A percentile compares a stretch with the other conserved stretches of the same genome.
These are phyloP conservation scores for Zizania palustris DNA, from an alignment of 202 grass and related monocot species.

Conservation along the genomic window DNA sequence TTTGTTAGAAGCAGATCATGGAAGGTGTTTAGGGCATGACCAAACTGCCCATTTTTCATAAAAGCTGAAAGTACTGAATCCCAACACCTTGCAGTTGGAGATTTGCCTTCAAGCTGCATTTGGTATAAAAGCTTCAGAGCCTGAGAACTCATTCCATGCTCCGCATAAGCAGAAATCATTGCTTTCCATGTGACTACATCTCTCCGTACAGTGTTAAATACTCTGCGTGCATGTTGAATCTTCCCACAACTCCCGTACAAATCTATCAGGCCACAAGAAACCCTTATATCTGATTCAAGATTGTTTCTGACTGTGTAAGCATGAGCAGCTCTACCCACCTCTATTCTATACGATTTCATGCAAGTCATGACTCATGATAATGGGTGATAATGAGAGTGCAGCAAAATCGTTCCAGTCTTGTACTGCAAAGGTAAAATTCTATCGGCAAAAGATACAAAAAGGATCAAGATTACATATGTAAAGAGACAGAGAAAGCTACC, in stretches of 20 bases:
- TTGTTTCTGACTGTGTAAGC: slow-evolving; percentile 59
- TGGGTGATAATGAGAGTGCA: slow-evolving; percentile 32
- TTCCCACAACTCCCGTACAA: slow-evolving; percentile 44
- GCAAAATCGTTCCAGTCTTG: slow-evolving; percentile 14
- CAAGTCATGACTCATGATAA: slow-evolving; percentile 52
- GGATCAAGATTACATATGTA: slow-evolving; percentile 8
- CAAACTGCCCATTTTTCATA: slow-evolving; percentile 37
- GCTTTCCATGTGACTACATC: slow-evolving; percentile 46
- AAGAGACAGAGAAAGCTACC: slow-evolving; percentile 54
- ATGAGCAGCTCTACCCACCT: slow-evolving; percentile 54
- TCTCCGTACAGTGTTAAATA: slow-evolving; percentile 41
- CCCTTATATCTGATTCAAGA: slow-evolving; percentile 51
- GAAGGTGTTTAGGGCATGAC: slow-evolving; percentile 48
- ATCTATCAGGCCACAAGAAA: slow-evolving; percentile 53
- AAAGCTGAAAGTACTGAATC: slow-evolving; percentile 55
- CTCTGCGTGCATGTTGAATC: slow-evolving; percentile 31
- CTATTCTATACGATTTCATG: slow-evolving; percentile 29
- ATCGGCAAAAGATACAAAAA: slow-evolving; percentile 4
- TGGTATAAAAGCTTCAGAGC: slow-evolving; percentile 53
- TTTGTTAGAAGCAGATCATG: slow-evolving; percentile 50
- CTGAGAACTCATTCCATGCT: slow-evolving; percentile 43
- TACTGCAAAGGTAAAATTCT: not conserved
- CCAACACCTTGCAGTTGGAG: slow-evolving; percentile 58
- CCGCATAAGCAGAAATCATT: slow-evolving; percentile 58
- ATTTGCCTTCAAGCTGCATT: slow-evolving; percentile 54